Evolutionary conservation across 2,329 filamentous ascomycete species (phyloP).

Genomic region (Beauveria varroae): DNA sequence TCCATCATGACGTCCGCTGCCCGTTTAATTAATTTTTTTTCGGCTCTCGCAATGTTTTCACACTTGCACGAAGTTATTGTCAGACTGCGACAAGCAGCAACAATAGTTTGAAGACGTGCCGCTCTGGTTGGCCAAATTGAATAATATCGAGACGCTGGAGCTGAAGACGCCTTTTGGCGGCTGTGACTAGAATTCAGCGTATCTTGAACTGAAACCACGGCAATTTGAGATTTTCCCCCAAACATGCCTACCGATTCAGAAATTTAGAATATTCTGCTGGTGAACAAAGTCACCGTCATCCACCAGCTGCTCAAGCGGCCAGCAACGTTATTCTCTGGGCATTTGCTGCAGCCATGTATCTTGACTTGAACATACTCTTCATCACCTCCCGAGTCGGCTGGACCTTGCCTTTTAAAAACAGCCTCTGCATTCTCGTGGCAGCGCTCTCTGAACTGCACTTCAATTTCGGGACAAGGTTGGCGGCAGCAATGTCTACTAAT

Average conservation of each 20-base stretch:
- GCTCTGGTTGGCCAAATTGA: conserved; percentile 13
- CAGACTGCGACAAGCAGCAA: no score
- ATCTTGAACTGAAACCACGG: no score
- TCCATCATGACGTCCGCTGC: no score
- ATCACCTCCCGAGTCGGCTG: background rate
- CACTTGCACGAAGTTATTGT: no score
- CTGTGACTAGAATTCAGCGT: background rate
- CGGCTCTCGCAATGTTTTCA: no score
- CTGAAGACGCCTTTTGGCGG: conserved; percentile 11
- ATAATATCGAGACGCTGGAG: conserved; percentile 10
- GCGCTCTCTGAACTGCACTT: background rate
- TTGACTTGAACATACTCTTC: background rate
- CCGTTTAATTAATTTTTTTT: no score
- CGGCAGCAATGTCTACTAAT: background rate
- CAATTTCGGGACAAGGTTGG: background rate
- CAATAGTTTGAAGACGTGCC: background rate
- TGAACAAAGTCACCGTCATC: background rate
- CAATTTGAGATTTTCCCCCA: no score
- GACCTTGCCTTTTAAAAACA: background rate
- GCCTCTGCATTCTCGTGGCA: background rate
- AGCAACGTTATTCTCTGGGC: background rate
- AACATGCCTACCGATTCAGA: no score
- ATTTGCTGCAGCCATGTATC: background rate
- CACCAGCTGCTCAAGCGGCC: background rate
- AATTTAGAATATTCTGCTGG: no score